Evolutionary conservation across 495 filamentous ascomycete genomes (phyloP), one percentile per base, ranked within the genome.

Genomic region (Aspergillus haitiensis): DNA sequence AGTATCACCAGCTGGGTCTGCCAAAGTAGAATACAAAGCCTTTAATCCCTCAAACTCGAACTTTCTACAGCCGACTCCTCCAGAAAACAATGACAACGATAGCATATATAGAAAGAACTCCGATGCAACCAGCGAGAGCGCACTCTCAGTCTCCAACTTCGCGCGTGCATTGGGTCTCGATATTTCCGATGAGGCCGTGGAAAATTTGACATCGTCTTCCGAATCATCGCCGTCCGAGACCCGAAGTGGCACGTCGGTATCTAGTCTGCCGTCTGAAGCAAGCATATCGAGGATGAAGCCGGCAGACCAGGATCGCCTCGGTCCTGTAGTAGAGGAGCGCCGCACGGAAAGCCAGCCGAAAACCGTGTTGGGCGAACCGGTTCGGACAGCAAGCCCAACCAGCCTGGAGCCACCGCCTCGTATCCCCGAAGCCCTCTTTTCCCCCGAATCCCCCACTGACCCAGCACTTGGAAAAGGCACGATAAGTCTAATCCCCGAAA

Each of bases 231-330:
- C 77, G 21, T 90, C 87, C 16, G 81, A 84, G 8, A 76, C 75
- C 0, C 84, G 85, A 57, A 87, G 86, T 70, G 79, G 85, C 3
- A 93, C 88, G 64, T 91, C 90, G 4, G 79, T 84, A 54, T 91
- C 90, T 5, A 95, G 78, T 48, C 68, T 78, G 15, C 76, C 73
- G 12, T 80, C 77, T 6, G 75, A 81, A 47, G 59, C 58, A n/a
- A 73, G 72, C 54, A 47, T 70, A 39, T 67, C 70, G 40, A 62
- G 64, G 45, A 66, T 64, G 10, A 76, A 76, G 47, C 62, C 69
- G 3, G 64, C 67, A 0, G 72, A 79, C 57, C 64, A 67, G 6
- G 63, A 66, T 42, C 74, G 71, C 16, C 64, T 78, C 0, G 65
- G 71, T 1, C 67, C 73, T 9, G 61, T 80, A 47, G 69, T 77